Conservation (phyloP, 805 yeast species). For the Phaffomyces thermotolerans region DNA sequence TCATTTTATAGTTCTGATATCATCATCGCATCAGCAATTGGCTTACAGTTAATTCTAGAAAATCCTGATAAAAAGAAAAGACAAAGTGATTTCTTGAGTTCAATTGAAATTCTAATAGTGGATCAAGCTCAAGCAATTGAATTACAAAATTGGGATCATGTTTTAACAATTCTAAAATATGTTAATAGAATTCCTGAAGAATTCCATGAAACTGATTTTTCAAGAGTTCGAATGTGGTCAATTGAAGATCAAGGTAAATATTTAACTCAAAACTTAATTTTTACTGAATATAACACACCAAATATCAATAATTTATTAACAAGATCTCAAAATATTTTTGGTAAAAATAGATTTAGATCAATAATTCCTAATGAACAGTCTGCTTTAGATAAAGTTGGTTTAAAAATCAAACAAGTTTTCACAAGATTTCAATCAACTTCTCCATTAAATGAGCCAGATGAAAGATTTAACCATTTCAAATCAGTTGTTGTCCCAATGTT, state of each 20-base stretch:
- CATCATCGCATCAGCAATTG: slow-evolving; percentile 87
- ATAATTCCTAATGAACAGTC: slow-evolving; percentile 38
- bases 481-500: slow-evolving; percentile 70
- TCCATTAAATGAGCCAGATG: slow-evolving; percentile 66
- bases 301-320: slow-evolving; percentile 59
- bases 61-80: slow-evolving; percentile 48
- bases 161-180: slow-evolving; percentile 56
- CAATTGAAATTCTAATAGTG: slow-evolving; percentile 73
- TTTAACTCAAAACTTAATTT: slow-evolving; percentile 72
- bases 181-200: slow-evolving; percentile 72
- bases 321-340: slow-evolving; percentile 48
- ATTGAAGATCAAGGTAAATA: slow-evolving; percentile 71
- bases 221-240: slow-evolving; percentile 87
- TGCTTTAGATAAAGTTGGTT: slow-evolving; percentile 56
- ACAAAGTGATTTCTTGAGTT: slow-evolving; percentile 76
- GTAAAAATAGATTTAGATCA: slow-evolving; percentile 52
- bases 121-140: slow-evolving; percentile 84
- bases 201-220: slow-evolving; percentile 80
- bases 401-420: slow-evolving; percentile 61
- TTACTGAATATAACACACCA: slow-evolving; percentile 75
- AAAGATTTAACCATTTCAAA: slow-evolving; percentile 75
- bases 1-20: slow-evolving; percentile 81
- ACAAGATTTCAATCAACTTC: slow-evolving; percentile 56
- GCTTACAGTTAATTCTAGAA: slow-evolving; percentile 73
- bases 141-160: slow-evolving; percentile 91